These are phyloP conservation scores for Areca catechu DNA, from an alignment of 176 grass and related monocot genomes.

Conservation along the genomic window DNA sequence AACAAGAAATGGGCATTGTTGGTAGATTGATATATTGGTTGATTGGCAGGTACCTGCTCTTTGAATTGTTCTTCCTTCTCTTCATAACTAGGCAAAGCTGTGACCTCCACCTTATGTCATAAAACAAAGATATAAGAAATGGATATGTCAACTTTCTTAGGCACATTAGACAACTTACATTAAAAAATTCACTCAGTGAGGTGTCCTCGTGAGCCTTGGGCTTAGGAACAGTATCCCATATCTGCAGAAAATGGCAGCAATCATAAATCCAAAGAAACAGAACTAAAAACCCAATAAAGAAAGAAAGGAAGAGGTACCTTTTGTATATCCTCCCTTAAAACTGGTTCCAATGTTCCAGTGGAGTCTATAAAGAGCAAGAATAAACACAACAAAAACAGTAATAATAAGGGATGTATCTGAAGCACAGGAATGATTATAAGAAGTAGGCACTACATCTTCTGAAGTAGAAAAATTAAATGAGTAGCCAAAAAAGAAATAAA, in stretches of 20 bases:
- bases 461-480: too few relatives aligned
- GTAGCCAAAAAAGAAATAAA: too few relatives aligned
- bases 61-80: slow-evolving; percentile 77
- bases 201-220: slow-evolving; percentile 74
- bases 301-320: slow-evolving; percentile 39
- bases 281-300: slow-evolving; percentile 8
- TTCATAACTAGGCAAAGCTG: slow-evolving; percentile 80
- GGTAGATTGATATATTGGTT: too few relatives aligned
- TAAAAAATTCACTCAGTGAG: slow-evolving; percentile 77
- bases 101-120: slow-evolving; percentile 58
- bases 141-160: neutral
- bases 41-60: slow-evolving; percentile 43
- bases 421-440: too few relatives aligned
- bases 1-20: too few relatives aligned
- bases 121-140: neutral
- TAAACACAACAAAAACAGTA: slow-evolving; percentile 18
- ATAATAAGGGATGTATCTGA: neutral
- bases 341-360: slow-evolving; percentile 58
- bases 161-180: slow-evolving; percentile 33
- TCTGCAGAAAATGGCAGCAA: slow-evolving; percentile 29
- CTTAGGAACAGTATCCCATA: slow-evolving; percentile 78
- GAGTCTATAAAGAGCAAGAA: slow-evolving; percentile 37
- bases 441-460: too few relatives aligned
- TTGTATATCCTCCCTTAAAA: slow-evolving; percentile 76
- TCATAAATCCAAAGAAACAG: slow-evolving; percentile 8